A percentile compares a stretch with the other conserved stretches of the same genome.
Evolutionary conservation across 345 rosid genomes (phyloP).

Genomic region (Eucalyptus curtisii): DNA sequence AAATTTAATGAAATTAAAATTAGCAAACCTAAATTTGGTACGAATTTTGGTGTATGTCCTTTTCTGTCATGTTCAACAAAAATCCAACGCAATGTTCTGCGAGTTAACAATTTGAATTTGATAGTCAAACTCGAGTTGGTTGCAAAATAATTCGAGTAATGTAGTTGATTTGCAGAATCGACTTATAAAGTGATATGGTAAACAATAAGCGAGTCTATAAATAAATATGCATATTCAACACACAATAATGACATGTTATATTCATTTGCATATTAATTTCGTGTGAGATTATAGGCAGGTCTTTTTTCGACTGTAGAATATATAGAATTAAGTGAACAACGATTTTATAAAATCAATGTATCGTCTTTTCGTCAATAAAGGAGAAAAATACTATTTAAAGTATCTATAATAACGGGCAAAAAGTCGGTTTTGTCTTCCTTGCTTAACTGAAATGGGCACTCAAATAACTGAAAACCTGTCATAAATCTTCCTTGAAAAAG

Average conservation of each 20-base stretch:
- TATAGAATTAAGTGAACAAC: background rate
- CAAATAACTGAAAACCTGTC: no score
- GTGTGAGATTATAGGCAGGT: background rate
- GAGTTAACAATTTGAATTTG: background rate
- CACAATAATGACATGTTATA: background rate
- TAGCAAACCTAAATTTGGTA: background rate
- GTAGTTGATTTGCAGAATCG: no score
- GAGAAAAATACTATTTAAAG: no score
- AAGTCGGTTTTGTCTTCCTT: no score
- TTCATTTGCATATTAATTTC: background rate
- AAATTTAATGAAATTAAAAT: background rate
- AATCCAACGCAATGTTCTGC: background rate
- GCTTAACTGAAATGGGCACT: no score
- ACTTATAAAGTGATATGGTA: background rate
- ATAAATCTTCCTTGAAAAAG: no score
- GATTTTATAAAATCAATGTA: background rate
- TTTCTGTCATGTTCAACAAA: background rate
- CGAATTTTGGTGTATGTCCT: background rate
- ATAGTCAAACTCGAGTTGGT: no score
- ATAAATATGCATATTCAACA: background rate
- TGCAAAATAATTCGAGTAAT: no score
- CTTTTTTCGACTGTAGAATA: background rate
- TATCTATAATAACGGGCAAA: no score
- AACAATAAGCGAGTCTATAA: background rate
- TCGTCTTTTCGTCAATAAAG: no score